These are phyloP conservation scores for Fusarium brachygibbosum DNA, from an alignment of 2,329 filamentous ascomycete genomes.

Conservation along the genomic window DNA sequence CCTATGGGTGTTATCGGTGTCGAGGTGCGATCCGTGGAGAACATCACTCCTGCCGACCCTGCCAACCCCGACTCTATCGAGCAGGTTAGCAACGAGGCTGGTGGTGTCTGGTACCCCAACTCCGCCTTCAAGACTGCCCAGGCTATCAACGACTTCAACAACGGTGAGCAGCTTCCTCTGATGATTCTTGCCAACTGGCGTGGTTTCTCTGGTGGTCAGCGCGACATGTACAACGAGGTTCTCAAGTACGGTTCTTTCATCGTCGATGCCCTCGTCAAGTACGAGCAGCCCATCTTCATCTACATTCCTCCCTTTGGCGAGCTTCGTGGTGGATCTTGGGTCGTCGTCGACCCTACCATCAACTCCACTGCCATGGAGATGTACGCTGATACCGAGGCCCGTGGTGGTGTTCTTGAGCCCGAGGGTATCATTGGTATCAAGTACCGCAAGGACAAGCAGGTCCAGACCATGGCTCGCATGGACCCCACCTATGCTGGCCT, in stretches of 20 bases:
- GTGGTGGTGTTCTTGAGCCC: constrained; percentile 96
- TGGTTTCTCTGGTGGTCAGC: constrained; percentile 99
- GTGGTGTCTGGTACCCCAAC: constrained; percentile 99
- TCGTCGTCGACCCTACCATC: constrained; percentile 98
- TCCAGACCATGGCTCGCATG: constrained; percentile 96
- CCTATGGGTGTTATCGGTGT: constrained; percentile 98
- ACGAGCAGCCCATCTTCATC: constrained; percentile 97
- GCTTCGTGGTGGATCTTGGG: constrained; percentile 98
- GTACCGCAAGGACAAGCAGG: constrained; percentile 96
- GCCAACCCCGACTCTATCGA: constrained; percentile 99
- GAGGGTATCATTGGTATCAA: constrained; percentile 99
- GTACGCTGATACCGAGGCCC: constrained; percentile 96
- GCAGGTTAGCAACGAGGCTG: constrained; percentile 92
- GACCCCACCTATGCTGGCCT: constrained; percentile 87
- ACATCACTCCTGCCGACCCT: constrained; percentile 94
- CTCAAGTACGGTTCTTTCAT: constrained; percentile 99
- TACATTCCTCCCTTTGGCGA: constrained; percentile 98
- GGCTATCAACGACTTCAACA: constrained; percentile 98
- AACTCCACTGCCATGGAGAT: constrained; percentile 98
- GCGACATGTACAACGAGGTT: constrained; percentile 99
- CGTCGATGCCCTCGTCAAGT: constrained; percentile 97
- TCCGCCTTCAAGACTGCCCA: constrained; percentile 99
- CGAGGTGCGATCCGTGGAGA: constrained; percentile 95
- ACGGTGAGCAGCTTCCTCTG: constrained; percentile 95
- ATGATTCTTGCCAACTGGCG: constrained; percentile 99